A percentile compares a stretch with the other conserved stretches of the same genome.
phyloP scores from a whole-genome alignment of 2,329 filamentous ascomycete species.

The Huntiella abstrusa region DNA sequence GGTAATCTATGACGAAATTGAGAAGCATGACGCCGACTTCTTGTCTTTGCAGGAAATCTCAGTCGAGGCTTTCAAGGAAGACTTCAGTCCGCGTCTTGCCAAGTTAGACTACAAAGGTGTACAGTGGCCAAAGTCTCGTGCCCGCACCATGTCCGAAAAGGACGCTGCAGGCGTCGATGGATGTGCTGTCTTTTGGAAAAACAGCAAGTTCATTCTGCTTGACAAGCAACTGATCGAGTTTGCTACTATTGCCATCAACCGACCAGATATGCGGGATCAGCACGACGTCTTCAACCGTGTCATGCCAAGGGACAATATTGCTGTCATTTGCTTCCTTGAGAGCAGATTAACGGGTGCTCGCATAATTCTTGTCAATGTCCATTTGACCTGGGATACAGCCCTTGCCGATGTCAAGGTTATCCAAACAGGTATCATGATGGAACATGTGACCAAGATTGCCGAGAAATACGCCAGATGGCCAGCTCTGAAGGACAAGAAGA shows the following conservation, averaged over 20 bases:
- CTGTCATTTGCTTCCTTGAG: constrained; percentile 78
- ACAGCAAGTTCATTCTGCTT: constrained; percentile 78
- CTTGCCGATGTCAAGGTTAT: constrained; percentile 91
- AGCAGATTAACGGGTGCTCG: constrained; percentile 79
- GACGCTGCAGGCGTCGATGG: constrained; percentile 85
- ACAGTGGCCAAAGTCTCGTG: constrained; percentile 77
- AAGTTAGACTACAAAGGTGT: constrained; percentile 84
- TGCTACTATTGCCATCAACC: constrained; percentile 74
- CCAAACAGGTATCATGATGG: constrained; percentile 88
- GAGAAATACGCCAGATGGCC: constrained; percentile 70
- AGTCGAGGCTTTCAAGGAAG: constrained; percentile 77
- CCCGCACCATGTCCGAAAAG: constrained; percentile 78
- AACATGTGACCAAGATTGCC: constrained; percentile 68
- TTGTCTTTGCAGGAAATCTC: constrained; percentile 89
- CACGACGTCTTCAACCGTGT: constrained; percentile 97
- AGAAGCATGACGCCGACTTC: constrained; percentile 65
- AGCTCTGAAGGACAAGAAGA: constrained; percentile 62
- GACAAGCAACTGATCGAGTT: constrained; percentile 94
- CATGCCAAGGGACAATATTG: constrained; percentile 97
- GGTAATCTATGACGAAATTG: constrained; percentile 67
- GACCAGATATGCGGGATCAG: constrained; percentile 91
- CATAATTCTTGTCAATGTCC: constrained; percentile 81
- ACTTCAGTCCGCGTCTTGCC: constrained; percentile 71
- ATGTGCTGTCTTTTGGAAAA: constrained; percentile 92
- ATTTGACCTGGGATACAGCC: constrained; percentile 85